A percentile compares a stretch with the other conserved stretches of the same genome.
Conservation (phyloP, 257 asterid species). For the Avicennia marina region DNA sequence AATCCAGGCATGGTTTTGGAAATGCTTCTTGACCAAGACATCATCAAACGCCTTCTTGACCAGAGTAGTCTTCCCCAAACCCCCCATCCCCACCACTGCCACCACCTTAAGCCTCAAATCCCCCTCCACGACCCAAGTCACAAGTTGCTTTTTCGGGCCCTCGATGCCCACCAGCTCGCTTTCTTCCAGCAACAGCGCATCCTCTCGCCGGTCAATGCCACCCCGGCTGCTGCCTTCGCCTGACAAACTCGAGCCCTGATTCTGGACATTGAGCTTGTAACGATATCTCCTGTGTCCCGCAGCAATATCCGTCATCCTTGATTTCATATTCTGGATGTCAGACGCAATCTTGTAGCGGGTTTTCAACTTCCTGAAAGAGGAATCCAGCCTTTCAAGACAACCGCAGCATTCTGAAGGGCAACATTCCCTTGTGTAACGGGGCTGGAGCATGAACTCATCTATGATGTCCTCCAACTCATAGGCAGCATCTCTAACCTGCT, state of each 20-base stretch:
- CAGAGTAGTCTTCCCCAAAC: slow-evolving; percentile 38
- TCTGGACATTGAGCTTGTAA: slow-evolving; percentile 7
- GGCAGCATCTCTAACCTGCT: slow-evolving; percentile 28
- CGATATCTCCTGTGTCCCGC: slow-evolving; percentile 22
- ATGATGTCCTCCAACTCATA: slow-evolving; percentile 22
- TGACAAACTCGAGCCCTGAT: background rate
- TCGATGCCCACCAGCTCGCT: slow-evolving; percentile 31
- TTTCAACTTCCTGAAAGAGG: background rate
- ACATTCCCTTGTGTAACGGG: background rate
- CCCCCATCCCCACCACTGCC: slow-evolving; percentile 36
- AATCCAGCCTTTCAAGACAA: background rate
- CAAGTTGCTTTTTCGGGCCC: background rate
- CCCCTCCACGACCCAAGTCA: slow-evolving; percentile 1
- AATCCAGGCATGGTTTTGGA: slow-evolving; percentile 31
- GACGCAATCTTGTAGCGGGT: slow-evolving; percentile 9
- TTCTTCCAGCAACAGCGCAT: slow-evolving; percentile 27
- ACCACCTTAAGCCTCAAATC: slow-evolving; percentile 21
- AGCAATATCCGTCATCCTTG: slow-evolving; percentile 12
- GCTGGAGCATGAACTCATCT: slow-evolving; percentile 22
- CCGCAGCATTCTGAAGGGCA: background rate
- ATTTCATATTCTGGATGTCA: slow-evolving; percentile 14
- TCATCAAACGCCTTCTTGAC: slow-evolving; percentile 33
- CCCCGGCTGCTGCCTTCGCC: background rate
- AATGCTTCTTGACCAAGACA: slow-evolving; percentile 18
- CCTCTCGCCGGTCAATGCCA: slow-evolving; percentile 17